Base-by-base conservation (phyloP, 2,329 filamentous ascomycete species). In the Exophiala calicioides region DNA sequence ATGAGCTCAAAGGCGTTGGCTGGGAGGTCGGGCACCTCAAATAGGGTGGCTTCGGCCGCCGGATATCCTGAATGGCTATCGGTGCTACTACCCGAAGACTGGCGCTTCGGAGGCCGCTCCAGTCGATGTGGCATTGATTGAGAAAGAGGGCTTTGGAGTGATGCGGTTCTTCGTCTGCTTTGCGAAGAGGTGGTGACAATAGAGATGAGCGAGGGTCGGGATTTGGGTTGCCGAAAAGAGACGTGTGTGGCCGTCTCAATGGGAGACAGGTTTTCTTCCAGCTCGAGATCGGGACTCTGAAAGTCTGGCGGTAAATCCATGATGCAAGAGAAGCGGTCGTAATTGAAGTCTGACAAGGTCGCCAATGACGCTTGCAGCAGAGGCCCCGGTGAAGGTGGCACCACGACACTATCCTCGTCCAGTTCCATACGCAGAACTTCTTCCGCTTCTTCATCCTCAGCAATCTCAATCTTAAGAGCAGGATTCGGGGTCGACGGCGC, bases 181-280 rank as follows among this genome's bases (percentile, higher is more conserved):
- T 41, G 35, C 30, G 40, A 43, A 3, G 45, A 47, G 7, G 20
- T 21, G 24, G 43, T 48, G 29, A 36, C 39, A 16, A 59, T 57
- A 9, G 57, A 59, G 9, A 59, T 55, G n/a, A 59, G 43, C 6
- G 55, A 55, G 13, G 57, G 57, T 20, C 55, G 31, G 6, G 43
- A 42, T 31, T 53, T 48, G 1, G 57, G 57, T 30, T 55, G 47
- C 13, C 45, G 51, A 24, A 51, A 56, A 7, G 55, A 51, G 10
- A 59, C 47, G 3, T 53, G 57, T 4, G 53, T 58, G 10, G 57
- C 57, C 5, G 52, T 51, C 41, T 59, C 57, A 21, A 57, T 47
- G 2, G 53, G 55, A 9, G 57, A 56, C 15, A 55, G 38, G 3
- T 45, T 46, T 13, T 53, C 52, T 10, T 55, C 52, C 8, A 24